Evolutionary conservation across 768 basidiomycete genomes (phyloP), one percentile per base, ranked within the genome.

Genomic region (Mycena albidolilacea): DNA sequence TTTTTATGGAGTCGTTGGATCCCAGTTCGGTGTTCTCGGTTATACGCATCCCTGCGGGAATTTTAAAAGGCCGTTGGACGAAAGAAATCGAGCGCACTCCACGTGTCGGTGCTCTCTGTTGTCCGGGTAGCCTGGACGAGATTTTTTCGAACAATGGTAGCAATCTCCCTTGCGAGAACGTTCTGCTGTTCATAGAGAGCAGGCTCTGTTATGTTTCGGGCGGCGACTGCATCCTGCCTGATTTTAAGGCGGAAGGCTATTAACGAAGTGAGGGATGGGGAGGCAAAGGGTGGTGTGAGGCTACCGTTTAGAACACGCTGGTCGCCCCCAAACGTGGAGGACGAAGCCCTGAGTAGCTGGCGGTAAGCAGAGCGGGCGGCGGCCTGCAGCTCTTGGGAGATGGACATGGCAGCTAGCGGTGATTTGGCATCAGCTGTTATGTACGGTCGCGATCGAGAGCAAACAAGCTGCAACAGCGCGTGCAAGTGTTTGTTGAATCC

Each of bases 1-100:
- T 86, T 82, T 93, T 96, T 77, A 97, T 90, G 2, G 91, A 86
- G 1, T 92, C 89, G 77, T 98, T 98, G 67, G 92, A 90, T 7
- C 96, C 97, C 9, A 97, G 84, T 77, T 98, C 97, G 0, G 95
- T 97, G 66, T 97, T 87, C 54, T 90, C 83, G 4, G 92, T 96
- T 57, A 97, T 85, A 50, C 89, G 88, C 39, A 98, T 80, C 70
- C 87, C 95, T 96, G 76, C 6, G n/a, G 23, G 23, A n/a, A 44
- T 43, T 43, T 74, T 48, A 57, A 55, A 46, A 46, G 19, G 58
- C 54, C 4, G 6, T 15, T 35, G 11, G 41, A 23, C 54, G 55
- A 61, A 37, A 52, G 11, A 63, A 41, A 52, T 7, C 21, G 19
- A 21, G 78, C 89, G 73, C 79, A 93, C 92, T 89, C 88, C 91